These are phyloP conservation scores for Neoconidiobolus thromboides DNA, from an alignment of 371 early-diverging fungal species.

Conservation along the genomic window DNA sequence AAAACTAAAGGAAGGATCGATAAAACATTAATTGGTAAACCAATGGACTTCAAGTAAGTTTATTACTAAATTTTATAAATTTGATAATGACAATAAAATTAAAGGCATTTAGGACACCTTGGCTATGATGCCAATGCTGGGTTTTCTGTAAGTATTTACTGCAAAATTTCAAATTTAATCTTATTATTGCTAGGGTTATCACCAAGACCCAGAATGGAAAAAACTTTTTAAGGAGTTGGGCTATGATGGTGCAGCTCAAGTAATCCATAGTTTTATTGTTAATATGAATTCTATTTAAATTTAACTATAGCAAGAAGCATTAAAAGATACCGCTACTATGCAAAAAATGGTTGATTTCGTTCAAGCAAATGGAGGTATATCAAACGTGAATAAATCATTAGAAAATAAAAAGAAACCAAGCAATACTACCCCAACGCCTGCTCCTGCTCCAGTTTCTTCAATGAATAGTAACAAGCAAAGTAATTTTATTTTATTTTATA, in stretches of 20 bases:
- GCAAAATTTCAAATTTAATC: too few relatives aligned
- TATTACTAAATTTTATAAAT: neutral
- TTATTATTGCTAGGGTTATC: conserved; percentile 14
- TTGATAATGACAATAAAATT: neutral
- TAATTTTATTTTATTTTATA: too few relatives aligned
- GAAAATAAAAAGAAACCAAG: neutral
- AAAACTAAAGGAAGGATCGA: conserved; percentile 30
- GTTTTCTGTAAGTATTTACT: conserved; percentile 23
- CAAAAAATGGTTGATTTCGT: conserved; percentile 14
- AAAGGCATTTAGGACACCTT: conserved; percentile 53
- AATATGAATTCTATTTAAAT: conserved; percentile 16
- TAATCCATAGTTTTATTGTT: conserved; percentile 24
- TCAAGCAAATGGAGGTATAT: neutral
- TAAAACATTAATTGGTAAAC: conserved; percentile 52
- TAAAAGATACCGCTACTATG: conserved; percentile 25
- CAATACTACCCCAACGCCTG: neutral
- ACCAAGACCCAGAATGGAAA: conserved; percentile 60
- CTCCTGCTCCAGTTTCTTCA: too few relatives aligned
- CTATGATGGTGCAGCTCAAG: conserved; percentile 62
- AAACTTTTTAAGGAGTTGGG: conserved; percentile 49
- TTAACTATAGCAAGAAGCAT: conserved; percentile 20
- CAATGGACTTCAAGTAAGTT: conserved; percentile 45
- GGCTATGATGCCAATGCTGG: conserved; percentile 62
- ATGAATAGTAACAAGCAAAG: too few relatives aligned
- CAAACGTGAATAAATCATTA: conserved; percentile 15